Conservation (phyloP, 202 grass and related monocot genomes). For the Digitaria exilis region DNA sequence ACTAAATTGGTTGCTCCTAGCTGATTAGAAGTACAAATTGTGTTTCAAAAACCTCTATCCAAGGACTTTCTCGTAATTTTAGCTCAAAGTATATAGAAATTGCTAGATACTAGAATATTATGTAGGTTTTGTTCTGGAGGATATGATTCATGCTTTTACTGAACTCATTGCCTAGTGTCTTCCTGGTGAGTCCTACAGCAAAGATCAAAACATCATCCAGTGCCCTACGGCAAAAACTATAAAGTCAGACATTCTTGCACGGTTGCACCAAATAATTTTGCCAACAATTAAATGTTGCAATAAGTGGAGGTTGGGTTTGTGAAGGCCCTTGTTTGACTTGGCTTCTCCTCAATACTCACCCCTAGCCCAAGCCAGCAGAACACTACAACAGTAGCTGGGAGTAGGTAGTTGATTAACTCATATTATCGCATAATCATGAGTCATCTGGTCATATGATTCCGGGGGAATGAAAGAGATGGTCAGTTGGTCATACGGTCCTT, state of each 20-base stretch:
- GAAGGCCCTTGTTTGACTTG: slow-evolving; percentile 30
- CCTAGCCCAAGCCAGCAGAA: neutral
- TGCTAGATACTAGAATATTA: neutral
- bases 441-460: neutral
- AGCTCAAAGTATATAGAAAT: too few species aligned
- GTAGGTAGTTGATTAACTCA: neutral
- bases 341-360: neutral
- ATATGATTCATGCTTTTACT: neutral
- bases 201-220: neutral
- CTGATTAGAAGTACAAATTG: too few species aligned
- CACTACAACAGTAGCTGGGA: neutral
- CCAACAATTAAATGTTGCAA: neutral
- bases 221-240: neutral
- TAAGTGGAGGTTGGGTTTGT: neutral
- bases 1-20: too few species aligned
- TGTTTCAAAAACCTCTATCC: too few species aligned
- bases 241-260: neutral
- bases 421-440: neutral
- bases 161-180: neutral
- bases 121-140: neutral
- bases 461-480: neutral
- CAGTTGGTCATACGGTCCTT: neutral
- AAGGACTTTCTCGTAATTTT: too few species aligned
- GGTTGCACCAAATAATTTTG: neutral
- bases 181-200: neutral